Evolutionary conservation across 345 rosid genomes (phyloP), one percentile per base, ranked within the genome.

Genomic region (Eucalyptus brandiana): DNA sequence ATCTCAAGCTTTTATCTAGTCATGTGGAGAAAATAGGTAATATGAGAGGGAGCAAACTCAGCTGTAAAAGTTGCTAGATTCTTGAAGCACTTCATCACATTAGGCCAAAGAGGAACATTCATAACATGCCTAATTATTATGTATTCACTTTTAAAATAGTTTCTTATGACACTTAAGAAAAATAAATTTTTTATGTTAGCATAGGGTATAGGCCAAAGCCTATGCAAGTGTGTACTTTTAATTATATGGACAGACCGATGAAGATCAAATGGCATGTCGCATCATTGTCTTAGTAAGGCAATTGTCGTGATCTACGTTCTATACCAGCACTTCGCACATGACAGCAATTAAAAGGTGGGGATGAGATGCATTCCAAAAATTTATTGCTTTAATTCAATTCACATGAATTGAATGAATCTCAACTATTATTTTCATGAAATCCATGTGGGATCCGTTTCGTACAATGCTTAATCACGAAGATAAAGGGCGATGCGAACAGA

Each of bases 121-220:
- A 13, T n/a, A 5, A 10, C 18, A 4, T 8, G 37, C 34, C 76
- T n/a, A 4, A 67, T 67, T 67, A 16, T 67, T n/a, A n/a, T 67
- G 40, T 8, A n/a, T n/a, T 16, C 21, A 16, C 23, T 67, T 67
- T 67, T 7, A n/a, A 67, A n/a, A n/a, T 67, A 67, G 76, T 65
- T 65, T 65, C 76, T 8, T 2, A n/a, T 0, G 40, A 8, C 6
- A 8, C 76, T 67, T n/a, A 8, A 16, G 16, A 32, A n/a, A 65
- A 65, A 3, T 0, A 15, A 30, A 0, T 7, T 16, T 16, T n/a
- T 65, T 65, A 13, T 1, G 6, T n/a, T 5, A n/a, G 12, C 9
- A 7, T 7, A n/a, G 37, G 72, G 37, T n/a, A 65, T 7, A 8
- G 37, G 37, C 37, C 40, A n/a, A n/a, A 16, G 37, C 40, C 76